These are phyloP conservation scores for Passiflora organensis DNA, from an alignment of 345 rosid genomes.

Conservation along the genomic window DNA sequence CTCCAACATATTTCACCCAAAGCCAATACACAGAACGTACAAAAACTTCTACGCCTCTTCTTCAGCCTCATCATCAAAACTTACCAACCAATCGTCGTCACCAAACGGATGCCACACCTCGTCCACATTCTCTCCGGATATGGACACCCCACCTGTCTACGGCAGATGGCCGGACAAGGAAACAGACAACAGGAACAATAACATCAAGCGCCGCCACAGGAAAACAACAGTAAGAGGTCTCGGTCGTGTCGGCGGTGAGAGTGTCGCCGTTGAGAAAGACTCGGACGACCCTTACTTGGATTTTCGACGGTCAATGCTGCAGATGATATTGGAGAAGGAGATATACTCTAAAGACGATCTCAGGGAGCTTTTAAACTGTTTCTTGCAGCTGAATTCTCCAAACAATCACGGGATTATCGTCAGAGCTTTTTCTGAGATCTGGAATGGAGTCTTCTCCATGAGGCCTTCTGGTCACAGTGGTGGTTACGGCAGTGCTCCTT, in stretches of 20 bases:
- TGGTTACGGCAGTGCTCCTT: background rate
- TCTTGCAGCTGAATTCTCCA: constrained; percentile 77
- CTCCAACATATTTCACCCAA: constrained; percentile 42
- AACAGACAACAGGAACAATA: no score
- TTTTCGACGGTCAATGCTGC: constrained; percentile 88
- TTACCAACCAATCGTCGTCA: constrained; percentile 6
- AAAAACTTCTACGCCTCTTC: constrained; percentile 12
- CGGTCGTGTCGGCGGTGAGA: constrained; percentile 55
- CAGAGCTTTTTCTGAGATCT: constrained; percentile 87
- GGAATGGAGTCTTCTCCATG: constrained; percentile 71
- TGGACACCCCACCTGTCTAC: no score
- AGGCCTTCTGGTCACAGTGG: constrained; percentile 9
- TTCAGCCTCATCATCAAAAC: constrained; percentile 22
- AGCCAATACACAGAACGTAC: constrained; percentile 26
- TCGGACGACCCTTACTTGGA: constrained; percentile 93
- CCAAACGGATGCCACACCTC: constrained; percentile 14
- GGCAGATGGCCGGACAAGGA: no score
- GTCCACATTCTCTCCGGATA: constrained; percentile 35
- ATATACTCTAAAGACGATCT: constrained; percentile 79
- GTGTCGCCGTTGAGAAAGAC: constrained; percentile 89
- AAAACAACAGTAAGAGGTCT: no score
- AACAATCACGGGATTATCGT: constrained; percentile 72
- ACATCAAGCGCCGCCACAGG: no score
- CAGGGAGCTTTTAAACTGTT: constrained; percentile 74
- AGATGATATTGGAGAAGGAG: constrained; percentile 87